These are phyloP conservation scores for Dictyostelium firmibasis DNA, from an alignment of 78 protist genomes.

Conservation along the genomic window DNA sequence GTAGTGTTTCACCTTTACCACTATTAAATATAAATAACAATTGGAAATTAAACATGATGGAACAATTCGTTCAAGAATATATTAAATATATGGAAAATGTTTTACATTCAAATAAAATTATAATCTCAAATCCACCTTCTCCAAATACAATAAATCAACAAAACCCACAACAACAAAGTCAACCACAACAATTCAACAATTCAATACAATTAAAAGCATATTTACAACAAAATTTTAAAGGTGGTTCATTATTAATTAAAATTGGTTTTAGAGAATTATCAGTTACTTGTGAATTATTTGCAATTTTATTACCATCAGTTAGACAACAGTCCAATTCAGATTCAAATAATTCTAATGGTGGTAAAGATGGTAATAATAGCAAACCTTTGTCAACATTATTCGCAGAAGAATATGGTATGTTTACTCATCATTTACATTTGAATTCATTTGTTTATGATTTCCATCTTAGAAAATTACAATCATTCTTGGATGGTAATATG, in stretches of 20 bases:
- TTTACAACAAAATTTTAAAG: slow-evolving; percentile 64
- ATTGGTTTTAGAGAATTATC: slow-evolving; percentile 71
- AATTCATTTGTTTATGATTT: slow-evolving; percentile 75
- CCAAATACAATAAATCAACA: not conserved
- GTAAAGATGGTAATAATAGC: not conserved
- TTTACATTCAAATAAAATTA: slow-evolving; percentile 39
- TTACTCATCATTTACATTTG: slow-evolving; percentile 68
- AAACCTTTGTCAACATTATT: slow-evolving; percentile 22
- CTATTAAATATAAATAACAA: not conserved
- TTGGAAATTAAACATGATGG: slow-evolving; percentile 47
- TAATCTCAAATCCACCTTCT: slow-evolving; percentile 29
- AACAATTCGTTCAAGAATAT: slow-evolving; percentile 55
- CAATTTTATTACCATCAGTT: slow-evolving; percentile 36
- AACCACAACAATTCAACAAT: not conserved
- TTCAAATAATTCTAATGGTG: not conserved
- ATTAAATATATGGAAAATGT: slow-evolving; percentile 68
- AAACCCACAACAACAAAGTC: not conserved
- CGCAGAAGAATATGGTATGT: slow-evolving; percentile 75
- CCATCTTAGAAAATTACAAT: slow-evolving; percentile 46
- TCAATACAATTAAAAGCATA: slow-evolving; percentile 34
- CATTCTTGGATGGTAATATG: slow-evolving; percentile 18
- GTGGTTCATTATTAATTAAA: slow-evolving; percentile 66
- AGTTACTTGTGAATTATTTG: slow-evolving; percentile 68
- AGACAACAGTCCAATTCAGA: not conserved
- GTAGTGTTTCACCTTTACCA: not conserved